Conservation (phyloP, 345 rosid species). For the Euphorbia lathyris region DNA sequence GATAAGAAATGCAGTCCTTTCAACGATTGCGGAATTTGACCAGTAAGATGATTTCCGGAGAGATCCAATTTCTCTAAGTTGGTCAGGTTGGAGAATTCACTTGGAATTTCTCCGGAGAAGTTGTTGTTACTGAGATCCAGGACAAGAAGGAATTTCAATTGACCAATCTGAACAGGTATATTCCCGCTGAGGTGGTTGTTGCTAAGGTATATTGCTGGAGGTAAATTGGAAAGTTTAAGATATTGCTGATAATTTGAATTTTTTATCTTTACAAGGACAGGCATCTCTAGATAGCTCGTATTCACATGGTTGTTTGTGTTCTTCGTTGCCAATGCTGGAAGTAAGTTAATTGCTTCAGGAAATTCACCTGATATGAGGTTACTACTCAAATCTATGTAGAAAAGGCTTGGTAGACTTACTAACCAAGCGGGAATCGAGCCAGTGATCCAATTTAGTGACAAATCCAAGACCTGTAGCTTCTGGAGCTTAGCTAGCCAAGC, state of each 20-base stretch:
- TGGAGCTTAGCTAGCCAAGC: constrained; percentile 58
- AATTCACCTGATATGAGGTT: constrained; percentile 64
- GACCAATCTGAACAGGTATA: constrained; percentile 62
- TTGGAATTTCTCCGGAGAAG: constrained; percentile 69
- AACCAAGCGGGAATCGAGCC: constrained; percentile 79
- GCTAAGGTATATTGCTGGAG: constrained; percentile 66
- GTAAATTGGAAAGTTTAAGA: constrained; percentile 67
- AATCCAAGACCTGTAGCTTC: constrained; percentile 58
- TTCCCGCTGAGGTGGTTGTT: constrained; percentile 60
- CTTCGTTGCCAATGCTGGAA: constrained; percentile 46
- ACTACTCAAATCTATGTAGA: constrained; percentile 70
- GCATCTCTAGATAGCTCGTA: constrained; percentile 61
- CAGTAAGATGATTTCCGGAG: constrained; percentile 60
- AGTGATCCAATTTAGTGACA: constrained; percentile 53
- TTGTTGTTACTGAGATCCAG: constrained; percentile 54
- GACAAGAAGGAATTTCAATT: constrained; percentile 54
- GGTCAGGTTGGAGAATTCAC: constrained; percentile 57
- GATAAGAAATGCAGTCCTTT: constrained; percentile 79
- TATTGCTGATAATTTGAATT: constrained; percentile 63
- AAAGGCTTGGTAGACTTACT: constrained; percentile 50
- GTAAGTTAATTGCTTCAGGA: constrained; percentile 43
- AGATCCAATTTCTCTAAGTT: constrained; percentile 80
- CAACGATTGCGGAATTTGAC: constrained; percentile 70
- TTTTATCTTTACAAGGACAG: constrained; percentile 66
- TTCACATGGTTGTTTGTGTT: constrained; percentile 36